phyloP scores from a whole-genome alignment of 2,329 filamentous ascomycete genomes.

The Chaetomiaceae sp. region DNA sequence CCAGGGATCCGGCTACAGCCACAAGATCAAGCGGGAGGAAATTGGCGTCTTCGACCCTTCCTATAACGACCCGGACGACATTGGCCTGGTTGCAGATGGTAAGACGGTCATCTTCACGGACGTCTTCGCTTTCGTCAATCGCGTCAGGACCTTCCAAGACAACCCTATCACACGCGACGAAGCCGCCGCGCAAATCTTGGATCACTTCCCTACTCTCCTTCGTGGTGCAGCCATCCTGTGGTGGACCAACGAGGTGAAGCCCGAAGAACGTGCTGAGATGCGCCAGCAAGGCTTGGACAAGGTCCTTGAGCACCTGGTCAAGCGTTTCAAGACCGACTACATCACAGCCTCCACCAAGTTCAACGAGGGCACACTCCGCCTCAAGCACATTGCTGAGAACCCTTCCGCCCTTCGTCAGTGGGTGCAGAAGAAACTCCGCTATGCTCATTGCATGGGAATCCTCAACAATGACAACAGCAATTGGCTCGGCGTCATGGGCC shows the following conservation, averaged over 20 bases:
- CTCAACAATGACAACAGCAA: background rate
- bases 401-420: background rate
- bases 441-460: background rate
- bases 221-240: background rate
- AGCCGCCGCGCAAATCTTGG: background rate
- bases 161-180: background rate
- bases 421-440: background rate
- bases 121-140: background rate
- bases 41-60: background rate
- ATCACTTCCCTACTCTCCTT: background rate
- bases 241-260: background rate
- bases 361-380: background rate
- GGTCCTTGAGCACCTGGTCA: background rate
- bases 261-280: no score
- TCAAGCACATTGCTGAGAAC: background rate
- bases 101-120: background rate
- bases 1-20: background rate
- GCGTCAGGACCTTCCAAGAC: background rate
- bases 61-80: background rate
- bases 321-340: background rate
- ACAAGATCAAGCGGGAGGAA: background rate
- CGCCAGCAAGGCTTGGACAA: background rate
- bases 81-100: background rate
- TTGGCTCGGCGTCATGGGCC: background rate
- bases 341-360: background rate